Evolutionary conservation across 768 basidiomycete species (phyloP).

Genomic region (Suillus luteus): DNA sequence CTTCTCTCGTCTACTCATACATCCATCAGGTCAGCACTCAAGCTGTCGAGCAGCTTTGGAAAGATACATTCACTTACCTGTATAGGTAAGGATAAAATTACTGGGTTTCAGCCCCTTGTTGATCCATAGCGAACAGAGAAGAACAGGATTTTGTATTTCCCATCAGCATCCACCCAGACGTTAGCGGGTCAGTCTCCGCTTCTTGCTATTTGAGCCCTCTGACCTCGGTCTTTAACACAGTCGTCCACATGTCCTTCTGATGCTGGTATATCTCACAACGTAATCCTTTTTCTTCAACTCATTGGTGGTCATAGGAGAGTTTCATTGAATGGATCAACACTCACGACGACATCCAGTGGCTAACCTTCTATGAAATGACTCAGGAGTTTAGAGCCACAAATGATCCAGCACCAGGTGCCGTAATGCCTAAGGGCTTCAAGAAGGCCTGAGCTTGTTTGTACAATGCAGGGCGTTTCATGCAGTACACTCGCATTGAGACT

Average conservation of each 20-base stretch:
- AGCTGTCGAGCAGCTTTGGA: slow-evolving; percentile 74
- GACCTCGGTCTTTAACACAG: slow-evolving; percentile 32
- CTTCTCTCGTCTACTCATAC: not conserved
- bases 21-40: slow-evolving; percentile 56
- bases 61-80: slow-evolving; percentile 69
- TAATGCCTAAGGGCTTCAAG: slow-evolving; percentile 53
- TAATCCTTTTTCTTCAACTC: not conserved
- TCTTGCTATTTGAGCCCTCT: not conserved
- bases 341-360: slow-evolving; percentile 70
- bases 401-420: slow-evolving; percentile 48
- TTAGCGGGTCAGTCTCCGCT: slow-evolving; percentile 54
- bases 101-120: not conserved
- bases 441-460: slow-evolving; percentile 8
- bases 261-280: slow-evolving; percentile 51
- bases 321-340: slow-evolving; percentile 78
- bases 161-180: slow-evolving; percentile 79
- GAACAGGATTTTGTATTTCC: slow-evolving; percentile 70
- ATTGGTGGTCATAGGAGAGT: slow-evolving; percentile 45
- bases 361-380: slow-evolving; percentile 69
- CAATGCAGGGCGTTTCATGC: not conserved
- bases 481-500: not conserved
- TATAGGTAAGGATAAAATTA: slow-evolving; percentile 45
- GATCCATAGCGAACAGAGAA: slow-evolving; percentile 38
- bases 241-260: slow-evolving; percentile 69
- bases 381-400: slow-evolving; percentile 59